Conservation (phyloP, 2,329 filamentous ascomycete species). For the Xylaria sp. region DNA sequence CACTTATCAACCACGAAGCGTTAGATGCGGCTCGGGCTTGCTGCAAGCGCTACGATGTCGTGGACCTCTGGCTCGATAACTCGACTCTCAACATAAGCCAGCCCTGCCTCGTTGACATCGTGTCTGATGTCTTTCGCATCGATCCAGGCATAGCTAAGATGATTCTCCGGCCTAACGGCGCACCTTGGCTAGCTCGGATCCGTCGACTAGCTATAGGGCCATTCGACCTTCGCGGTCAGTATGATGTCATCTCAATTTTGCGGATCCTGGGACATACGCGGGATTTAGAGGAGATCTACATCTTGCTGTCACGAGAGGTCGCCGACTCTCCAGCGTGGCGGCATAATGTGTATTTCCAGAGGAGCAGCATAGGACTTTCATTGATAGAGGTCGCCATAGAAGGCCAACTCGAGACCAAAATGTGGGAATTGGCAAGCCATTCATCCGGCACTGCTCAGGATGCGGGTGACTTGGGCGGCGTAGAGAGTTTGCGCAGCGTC, state of each 20-base stretch:
- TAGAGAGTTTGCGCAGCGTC: conserved; percentile 19
- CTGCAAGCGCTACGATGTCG: conserved; percentile 24
- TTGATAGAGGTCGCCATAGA: conserved; percentile 10
- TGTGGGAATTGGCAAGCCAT: conserved; percentile 16
- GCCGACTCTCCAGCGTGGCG: conserved; percentile 2
- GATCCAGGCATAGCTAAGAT: conserved; percentile 33
- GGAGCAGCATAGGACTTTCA: background rate
- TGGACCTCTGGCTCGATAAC: conserved; percentile 37
- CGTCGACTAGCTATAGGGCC: conserved; percentile 35
- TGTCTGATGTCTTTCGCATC: conserved; percentile 33
- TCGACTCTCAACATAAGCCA: conserved; percentile 34
- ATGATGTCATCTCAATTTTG: conserved; percentile 21
- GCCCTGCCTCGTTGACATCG: conserved; percentile 30
- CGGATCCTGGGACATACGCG: conserved; percentile 27
- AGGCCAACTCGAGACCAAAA: conserved; percentile 12
- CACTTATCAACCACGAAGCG: conserved; percentile 37
- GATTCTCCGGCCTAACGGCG: conserved; percentile 19
- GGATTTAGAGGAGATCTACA: conserved; percentile 35
- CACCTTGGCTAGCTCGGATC: conserved; percentile 30
- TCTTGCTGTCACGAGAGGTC: conserved; percentile 27
- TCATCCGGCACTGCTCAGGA: conserved; percentile 1
- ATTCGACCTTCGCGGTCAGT: conserved; percentile 8
- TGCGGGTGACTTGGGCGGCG: conserved; percentile 15
- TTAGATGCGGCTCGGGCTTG: conserved; percentile 18
- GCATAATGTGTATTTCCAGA: background rate